These are phyloP conservation scores for Gentiana straminea DNA, from an alignment of 257 asterid species.

Conservation along the genomic window DNA sequence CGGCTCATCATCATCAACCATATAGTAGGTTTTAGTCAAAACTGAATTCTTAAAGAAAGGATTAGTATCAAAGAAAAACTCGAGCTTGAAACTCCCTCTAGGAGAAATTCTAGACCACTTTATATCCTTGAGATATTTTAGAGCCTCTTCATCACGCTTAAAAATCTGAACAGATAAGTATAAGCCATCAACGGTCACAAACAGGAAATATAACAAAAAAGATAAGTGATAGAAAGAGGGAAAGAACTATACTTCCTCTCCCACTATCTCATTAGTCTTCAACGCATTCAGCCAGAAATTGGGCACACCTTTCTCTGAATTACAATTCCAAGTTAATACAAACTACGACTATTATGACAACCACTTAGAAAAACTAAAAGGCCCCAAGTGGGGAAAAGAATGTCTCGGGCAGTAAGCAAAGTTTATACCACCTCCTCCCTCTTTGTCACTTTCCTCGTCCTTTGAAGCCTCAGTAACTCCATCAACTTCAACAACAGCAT, in stretches of 20 bases:
- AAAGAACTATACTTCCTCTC: constrained; percentile 46
- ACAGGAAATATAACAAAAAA: constrained; percentile 8
- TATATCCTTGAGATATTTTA: constrained; percentile 64
- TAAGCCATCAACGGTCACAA: background rate
- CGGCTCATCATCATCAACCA: constrained; percentile 71
- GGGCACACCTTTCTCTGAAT: constrained; percentile 72
- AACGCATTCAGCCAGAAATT: constrained; percentile 62
- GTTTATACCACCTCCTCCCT: constrained; percentile 31
- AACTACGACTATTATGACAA: constrained; percentile 3
- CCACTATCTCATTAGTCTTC: constrained; percentile 54
- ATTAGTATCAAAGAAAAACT: constrained; percentile 59
- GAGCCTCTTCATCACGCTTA: constrained; percentile 71
- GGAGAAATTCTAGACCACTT: constrained; percentile 54
- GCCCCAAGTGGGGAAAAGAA: background rate
- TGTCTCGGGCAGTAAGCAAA: background rate
- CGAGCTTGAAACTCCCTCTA: constrained; percentile 84
- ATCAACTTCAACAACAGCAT: constrained; percentile 59
- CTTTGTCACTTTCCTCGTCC: constrained; percentile 31
- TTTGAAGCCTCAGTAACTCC: constrained; percentile 33
- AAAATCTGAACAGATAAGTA: constrained; percentile 31
- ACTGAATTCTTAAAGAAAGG: constrained; percentile 63
- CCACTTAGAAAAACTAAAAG: background rate
- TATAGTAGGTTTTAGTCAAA: constrained; percentile 62
- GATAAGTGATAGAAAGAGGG: background rate
- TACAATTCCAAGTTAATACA: constrained; percentile 6